Base-by-base conservation (phyloP, 495 filamentous ascomycete genomes). In the Xylaria intraflava region DNA sequence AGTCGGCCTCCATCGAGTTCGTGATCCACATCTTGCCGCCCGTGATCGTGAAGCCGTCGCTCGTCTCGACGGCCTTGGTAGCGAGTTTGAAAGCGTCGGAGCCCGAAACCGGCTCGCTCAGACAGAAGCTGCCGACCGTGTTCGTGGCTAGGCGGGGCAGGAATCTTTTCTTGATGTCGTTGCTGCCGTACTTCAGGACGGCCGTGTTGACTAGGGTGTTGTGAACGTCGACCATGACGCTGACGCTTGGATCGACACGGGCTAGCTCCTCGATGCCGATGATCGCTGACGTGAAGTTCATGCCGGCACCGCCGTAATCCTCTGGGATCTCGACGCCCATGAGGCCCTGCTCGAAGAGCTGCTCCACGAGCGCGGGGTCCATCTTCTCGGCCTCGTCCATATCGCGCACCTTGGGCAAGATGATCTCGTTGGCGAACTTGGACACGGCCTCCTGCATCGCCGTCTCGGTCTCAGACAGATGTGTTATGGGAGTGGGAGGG, bases 1-100 rank as follows among this genome's bases (percentile, higher is more conserved):
- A 85, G 39, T 83, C 86, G 3, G 92, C 84, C 74, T 99, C 94
- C 74, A 90, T 84, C 46, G 86, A 82, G 73, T 97, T 99, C 54
- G 93, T 96, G 70, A 99, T 99, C 93, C 93, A 99, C 92, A 96
- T 97, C 79, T 99, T 99, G 65, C 80, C 83, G 45, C 93, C 93
- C 49, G 82, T 87, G 66, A 99, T 85, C 69, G 79, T 85, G 72
- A 88, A 97, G 16, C 90, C 88, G 56, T 84, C 81, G 17, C 72
- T 74, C n/a, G 78, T 78, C 31, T 85, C 78, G 23, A 83, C 86
- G 23, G 93, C 93, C 67, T 86, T 87, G 47, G 93, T 96, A 54
- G 87, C 83, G 46, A 99, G 81, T 0, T 94, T 94, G 66, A 99
- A 99, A 16, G 93, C 94, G 70, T 99, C 93, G 8, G 88, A 92